Conservation (phyloP, 2,329 filamentous ascomycete genomes). For the Diaporthe sp. region DNA sequence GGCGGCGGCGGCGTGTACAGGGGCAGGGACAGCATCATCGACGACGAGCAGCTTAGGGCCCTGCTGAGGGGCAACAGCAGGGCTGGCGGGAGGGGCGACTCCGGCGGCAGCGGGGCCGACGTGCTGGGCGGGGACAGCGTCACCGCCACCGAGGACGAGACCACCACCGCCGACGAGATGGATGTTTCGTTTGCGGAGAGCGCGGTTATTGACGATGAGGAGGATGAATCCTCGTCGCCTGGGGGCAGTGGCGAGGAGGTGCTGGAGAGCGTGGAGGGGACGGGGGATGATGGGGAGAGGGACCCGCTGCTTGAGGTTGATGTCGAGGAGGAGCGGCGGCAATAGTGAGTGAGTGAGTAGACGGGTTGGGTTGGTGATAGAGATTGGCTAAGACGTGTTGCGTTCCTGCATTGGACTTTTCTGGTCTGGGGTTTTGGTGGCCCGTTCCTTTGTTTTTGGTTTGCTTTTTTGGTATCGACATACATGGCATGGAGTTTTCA, state of each 20-base stretch:
- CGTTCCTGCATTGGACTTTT: background rate
- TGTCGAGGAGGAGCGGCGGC: background rate
- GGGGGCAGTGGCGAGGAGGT: constrained; percentile 5
- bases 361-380: background rate
- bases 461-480: background rate
- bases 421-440: background rate
- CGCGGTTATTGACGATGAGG: constrained; percentile 36
- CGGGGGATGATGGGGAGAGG: constrained; percentile 8
- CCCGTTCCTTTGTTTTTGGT: no score
- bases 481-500: constrained; percentile 24
- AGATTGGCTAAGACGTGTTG: background rate
- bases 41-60: constrained; percentile 68
- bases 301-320: constrained; percentile 26
- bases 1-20: constrained; percentile 52
- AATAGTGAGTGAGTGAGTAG: background rate
- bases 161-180: constrained; percentile 40
- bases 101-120: background rate
- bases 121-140: constrained; percentile 29
- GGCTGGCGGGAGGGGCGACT: background rate
- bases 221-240: constrained; percentile 24
- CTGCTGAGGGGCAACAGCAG: constrained; percentile 48
- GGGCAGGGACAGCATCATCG: constrained; percentile 72
- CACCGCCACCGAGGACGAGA: constrained; percentile 41
- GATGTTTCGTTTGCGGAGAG: constrained; percentile 26
- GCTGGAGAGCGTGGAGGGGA: constrained; percentile 23